Evolutionary conservation across 352 stramenopile species (phyloP), one percentile per base, ranked within the genome.

Genomic region (Pythium phragmitis): DNA sequence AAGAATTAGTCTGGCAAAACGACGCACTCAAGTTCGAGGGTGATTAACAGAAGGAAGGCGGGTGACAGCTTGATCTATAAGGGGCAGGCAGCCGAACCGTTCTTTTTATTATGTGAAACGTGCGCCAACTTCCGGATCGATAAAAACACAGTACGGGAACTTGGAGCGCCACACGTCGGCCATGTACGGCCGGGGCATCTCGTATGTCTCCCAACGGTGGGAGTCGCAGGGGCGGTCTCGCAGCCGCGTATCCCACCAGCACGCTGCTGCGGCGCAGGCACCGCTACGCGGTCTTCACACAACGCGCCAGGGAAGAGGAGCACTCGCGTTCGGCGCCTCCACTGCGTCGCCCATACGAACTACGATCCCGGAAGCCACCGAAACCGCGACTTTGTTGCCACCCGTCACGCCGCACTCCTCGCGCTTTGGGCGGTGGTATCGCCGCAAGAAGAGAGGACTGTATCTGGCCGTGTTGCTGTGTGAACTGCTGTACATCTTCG

Each of bases 401-500:
- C 37, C 12, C 53, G 17, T 34, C 26, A 11, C 16, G 5, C 37
- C 48, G 6, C 33, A 59, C 21, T 43, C 19, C 7, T 43, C 12
- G 2, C 54, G 28, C 7, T 49, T 60, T 23, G 30, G 42, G 33
- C 57, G 52, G 7, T 70, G 59, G 57, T 69, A 66, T 28, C 39
- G 60, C 1, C 60, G 50, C 19, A 60, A 60, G 16, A 41, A 55
- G 8, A 63, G 57, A 34, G 64, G 61, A 4, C 36, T 68, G 26
- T 71, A 73, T 46, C 43, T 80, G 0, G 37, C 68, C 16, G 52
- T 74, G 23, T 26, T 73, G 12, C 49, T 63, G 19, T 11, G 63
- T 14, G 69, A 82, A 41, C 53, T 82, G 16, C 2, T 75, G 3
- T 85, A 85, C 62, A 70, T 80, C 13, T 77, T 77, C 46, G 56